Evolutionary conservation across 2,329 filamentous ascomycete genomes (phyloP).

Genomic region (Colletotrichum musae): DNA sequence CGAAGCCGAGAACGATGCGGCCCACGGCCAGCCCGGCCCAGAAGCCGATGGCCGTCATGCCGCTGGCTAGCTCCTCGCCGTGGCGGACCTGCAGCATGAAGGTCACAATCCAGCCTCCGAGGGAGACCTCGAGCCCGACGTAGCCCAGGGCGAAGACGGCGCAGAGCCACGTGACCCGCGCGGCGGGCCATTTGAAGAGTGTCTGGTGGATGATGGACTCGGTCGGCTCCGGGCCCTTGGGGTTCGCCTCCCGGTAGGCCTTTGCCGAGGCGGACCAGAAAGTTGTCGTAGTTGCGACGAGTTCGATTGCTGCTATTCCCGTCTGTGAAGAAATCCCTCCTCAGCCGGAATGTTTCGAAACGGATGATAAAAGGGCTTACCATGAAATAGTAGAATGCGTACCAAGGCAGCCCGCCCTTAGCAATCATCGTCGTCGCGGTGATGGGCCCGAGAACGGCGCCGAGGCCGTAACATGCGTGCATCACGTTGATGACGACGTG

Average conservation of each 20-base stretch:
- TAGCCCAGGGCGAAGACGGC: slow-evolving; percentile 83
- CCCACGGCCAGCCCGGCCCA: slow-evolving; percentile 88
- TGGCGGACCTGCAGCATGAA: slow-evolving; percentile 86
- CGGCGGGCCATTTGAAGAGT: neutral
- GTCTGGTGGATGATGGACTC: slow-evolving; percentile 17
- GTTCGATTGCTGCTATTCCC: slow-evolving; percentile 68
- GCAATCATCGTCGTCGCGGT: slow-evolving; percentile 82
- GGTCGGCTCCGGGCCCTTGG: slow-evolving; percentile 11
- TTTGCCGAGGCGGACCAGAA: slow-evolving; percentile 76
- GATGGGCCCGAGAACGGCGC: slow-evolving; percentile 77
- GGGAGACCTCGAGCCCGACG: slow-evolving; percentile 81
- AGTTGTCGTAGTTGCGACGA: slow-evolving; percentile 62
- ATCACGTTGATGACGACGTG: slow-evolving; percentile 82
- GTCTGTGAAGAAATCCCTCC: slow-evolving; percentile 49
- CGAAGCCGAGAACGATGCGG: slow-evolving; percentile 79
- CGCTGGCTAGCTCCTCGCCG: slow-evolving; percentile 77
- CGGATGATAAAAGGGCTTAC: slow-evolving; percentile 47
- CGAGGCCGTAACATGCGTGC: slow-evolving; percentile 80
- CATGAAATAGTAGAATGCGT: slow-evolving; percentile 83
- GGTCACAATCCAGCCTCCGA: slow-evolving; percentile 84
- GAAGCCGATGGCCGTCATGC: slow-evolving; percentile 83
- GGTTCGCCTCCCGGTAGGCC: slow-evolving; percentile 63
- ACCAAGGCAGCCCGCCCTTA: slow-evolving; percentile 73
- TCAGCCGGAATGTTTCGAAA: no score
- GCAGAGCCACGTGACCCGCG: slow-evolving; percentile 72